Percentiles rank a stretch among this genome's conserved stretches.
phyloP scores from a whole-genome alignment of 2,329 filamentous ascomycete species.

The Cryphonectria carpinicola region DNA sequence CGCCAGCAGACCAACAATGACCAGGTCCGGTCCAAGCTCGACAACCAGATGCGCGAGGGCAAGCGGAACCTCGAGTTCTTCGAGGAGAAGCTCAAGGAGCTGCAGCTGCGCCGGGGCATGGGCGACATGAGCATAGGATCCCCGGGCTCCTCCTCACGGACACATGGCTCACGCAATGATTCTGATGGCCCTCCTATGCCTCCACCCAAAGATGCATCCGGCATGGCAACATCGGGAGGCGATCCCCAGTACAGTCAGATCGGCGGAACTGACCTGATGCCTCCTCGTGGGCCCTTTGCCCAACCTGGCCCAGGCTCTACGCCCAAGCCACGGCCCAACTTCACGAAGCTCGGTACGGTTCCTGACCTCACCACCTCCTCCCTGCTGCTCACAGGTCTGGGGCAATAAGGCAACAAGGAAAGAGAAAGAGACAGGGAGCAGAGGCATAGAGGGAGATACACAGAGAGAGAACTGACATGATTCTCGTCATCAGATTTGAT shows the following conservation, averaged over 20 bases:
- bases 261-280: conserved; percentile 74
- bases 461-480: conserved; percentile 19
- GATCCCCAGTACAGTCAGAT: conserved; percentile 55
- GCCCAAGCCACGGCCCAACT: conserved; percentile 83
- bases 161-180: conserved; percentile 50
- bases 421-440: conserved; percentile 12
- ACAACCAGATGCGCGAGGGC: conserved; percentile 92
- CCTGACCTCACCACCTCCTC: not conserved
- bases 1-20: conserved; percentile 95
- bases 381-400: too few relatives aligned
- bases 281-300: conserved; percentile 77
- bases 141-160: conserved; percentile 48
- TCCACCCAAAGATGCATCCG: conserved; percentile 71
- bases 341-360: conserved; percentile 86
- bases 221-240: conserved; percentile 27
- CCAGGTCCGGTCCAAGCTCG: conserved; percentile 84
- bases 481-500: conserved; percentile 74
- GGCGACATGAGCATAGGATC: conserved; percentile 67
- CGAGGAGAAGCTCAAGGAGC: conserved; percentile 85
- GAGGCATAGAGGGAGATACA: not conserved
- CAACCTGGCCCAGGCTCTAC: conserved; percentile 70
- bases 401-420: not conserved
- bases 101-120: conserved; percentile 79
- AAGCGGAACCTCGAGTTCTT: conserved; percentile 94
- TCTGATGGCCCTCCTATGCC: conserved; percentile 60